A percentile compares a stretch with the other conserved stretches of the same genome.
Evolutionary conservation across 805 yeast species (phyloP).

Genomic region (Osmozyma mogii): DNA sequence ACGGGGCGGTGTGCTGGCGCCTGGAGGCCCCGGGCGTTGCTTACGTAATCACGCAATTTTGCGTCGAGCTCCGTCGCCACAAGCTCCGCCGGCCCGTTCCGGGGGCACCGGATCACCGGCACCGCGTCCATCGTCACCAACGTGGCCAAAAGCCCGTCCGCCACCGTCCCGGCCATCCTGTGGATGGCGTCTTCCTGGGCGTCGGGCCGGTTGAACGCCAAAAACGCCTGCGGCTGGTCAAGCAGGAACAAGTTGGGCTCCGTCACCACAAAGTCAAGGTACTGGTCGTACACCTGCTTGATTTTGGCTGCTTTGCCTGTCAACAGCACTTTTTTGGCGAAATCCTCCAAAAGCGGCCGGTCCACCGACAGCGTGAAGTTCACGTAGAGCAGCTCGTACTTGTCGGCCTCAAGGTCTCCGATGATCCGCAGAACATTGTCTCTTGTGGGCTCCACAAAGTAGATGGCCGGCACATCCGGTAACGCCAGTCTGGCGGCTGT

Average conservation of each 20-base stretch:
- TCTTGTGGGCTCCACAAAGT: constrained; percentile 81
- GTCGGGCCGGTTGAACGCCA: constrained; percentile 59
- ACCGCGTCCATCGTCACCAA: constrained; percentile 70
- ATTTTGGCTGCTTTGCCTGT: constrained; percentile 65
- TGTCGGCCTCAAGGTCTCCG: constrained; percentile 64
- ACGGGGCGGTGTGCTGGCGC: constrained; percentile 55
- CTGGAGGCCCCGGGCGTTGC: constrained; percentile 44
- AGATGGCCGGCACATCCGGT: constrained; percentile 91
- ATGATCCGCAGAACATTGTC: constrained; percentile 66
- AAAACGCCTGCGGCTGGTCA: constrained; percentile 59
- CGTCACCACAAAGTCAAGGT: constrained; percentile 82
- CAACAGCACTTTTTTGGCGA: constrained; percentile 74
- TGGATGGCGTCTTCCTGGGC: constrained; percentile 73
- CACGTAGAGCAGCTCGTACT: constrained; percentile 71
- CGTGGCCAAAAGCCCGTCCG: constrained; percentile 73
- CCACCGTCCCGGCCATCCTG: constrained; percentile 55
- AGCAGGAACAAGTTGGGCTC: constrained; percentile 87
- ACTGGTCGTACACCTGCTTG: constrained; percentile 90
- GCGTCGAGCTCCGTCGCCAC: constrained; percentile 83
- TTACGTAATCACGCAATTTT: constrained; percentile 76
- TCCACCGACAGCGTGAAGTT: constrained; percentile 79
- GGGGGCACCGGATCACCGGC: constrained; percentile 86
- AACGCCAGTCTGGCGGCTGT: constrained; percentile 68
- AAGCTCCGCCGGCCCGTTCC: constrained; percentile 93
- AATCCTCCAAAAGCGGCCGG: constrained; percentile 75